Conservation (phyloP, 306 rosid genomes). For the Geum urbanum region DNA sequence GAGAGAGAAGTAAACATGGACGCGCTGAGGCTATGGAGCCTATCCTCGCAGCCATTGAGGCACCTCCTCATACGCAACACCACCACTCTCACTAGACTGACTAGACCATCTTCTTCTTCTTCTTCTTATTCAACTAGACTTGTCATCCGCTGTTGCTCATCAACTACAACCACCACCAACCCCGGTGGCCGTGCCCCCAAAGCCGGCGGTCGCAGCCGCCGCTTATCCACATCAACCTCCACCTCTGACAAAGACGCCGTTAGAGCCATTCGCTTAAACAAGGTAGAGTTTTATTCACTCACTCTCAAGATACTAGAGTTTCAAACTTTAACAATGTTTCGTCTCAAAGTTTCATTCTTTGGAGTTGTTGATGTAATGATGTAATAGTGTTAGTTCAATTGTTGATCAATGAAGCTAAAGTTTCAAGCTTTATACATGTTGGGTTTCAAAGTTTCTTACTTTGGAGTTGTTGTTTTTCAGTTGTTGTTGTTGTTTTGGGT, state of each 20-base stretch:
- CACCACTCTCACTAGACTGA: neutral
- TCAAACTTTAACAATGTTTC: no score
- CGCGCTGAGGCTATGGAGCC: constrained; percentile 43
- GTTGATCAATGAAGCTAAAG: neutral
- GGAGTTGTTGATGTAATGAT: no score
- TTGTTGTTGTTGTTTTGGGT: constrained; percentile 1
- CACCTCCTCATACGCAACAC: constrained; percentile 38
- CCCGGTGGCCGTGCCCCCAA: constrained; percentile 25
- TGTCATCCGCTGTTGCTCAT: constrained; percentile 46
- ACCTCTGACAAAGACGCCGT: constrained; percentile 75
- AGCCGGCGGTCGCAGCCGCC: constrained; percentile 54
- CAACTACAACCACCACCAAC: constrained; percentile 41
- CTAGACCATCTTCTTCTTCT: neutral
- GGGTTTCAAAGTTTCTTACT: neutral
- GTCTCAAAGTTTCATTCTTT: no score
- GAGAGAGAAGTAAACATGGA: constrained; percentile 32
- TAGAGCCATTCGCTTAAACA: constrained; percentile 83
- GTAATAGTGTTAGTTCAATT: no score
- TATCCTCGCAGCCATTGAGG: constrained; percentile 52
- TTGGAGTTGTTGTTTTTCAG: neutral
- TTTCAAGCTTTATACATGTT: neutral
- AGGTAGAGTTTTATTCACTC: constrained; percentile 34
- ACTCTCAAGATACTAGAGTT: no score
- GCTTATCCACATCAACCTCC: constrained; percentile 44
- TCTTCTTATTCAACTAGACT: constrained; percentile 27